Percentiles rank a stretch among this genome's conserved stretches.
Evolutionary conservation across 768 basidiomycete species (phyloP).

Genomic region (Lactifluus piperatus): DNA sequence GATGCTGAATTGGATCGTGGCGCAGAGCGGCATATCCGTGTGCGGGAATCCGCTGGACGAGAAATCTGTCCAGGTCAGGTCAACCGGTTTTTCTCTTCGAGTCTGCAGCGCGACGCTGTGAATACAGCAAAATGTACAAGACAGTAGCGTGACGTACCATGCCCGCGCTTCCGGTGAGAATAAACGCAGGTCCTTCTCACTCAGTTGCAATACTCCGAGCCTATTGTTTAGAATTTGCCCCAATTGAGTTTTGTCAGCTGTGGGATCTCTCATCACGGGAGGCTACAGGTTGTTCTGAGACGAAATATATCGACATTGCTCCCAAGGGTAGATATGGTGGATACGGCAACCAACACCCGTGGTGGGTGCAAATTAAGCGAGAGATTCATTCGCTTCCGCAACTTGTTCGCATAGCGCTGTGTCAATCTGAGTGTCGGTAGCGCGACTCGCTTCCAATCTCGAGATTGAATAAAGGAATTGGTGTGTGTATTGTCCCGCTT

Average conservation of each 20-base stretch:
- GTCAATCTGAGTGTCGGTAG: slow-evolving; percentile 50
- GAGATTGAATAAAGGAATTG: slow-evolving; percentile 47
- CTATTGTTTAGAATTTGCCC: slow-evolving; percentile 84
- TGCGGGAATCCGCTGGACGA: slow-evolving; percentile 76
- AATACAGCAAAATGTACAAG: neutral
- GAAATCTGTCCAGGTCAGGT: slow-evolving; percentile 93
- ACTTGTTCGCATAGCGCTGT: slow-evolving; percentile 66
- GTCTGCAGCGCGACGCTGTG: slow-evolving; percentile 31
- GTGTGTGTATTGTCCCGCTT: slow-evolving; percentile 24
- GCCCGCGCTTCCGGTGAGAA: slow-evolving; percentile 82
- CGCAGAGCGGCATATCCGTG: slow-evolving; percentile 61
- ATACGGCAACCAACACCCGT: slow-evolving; percentile 23
- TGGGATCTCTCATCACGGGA: slow-evolving; percentile 63
- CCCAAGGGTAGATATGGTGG: slow-evolving; percentile 12
- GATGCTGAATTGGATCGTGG: slow-evolving; percentile 72
- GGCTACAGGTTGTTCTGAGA: slow-evolving; percentile 25
- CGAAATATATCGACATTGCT: slow-evolving; percentile 25
- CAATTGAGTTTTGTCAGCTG: slow-evolving; percentile 81
- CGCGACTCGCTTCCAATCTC: slow-evolving; percentile 72
- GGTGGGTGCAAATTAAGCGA: slow-evolving; percentile 49
- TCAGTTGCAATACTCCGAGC: slow-evolving; percentile 46
- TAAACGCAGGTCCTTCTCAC: slow-evolving; percentile 77
- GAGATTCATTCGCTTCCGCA: slow-evolving; percentile 70
- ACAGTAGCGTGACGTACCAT: slow-evolving; percentile 37
- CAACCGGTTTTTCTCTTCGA: slow-evolving; percentile 56